Evolutionary conservation across 2,329 filamentous ascomycete species (phyloP).

Genomic region (Stagonosporopsis rhizophila): DNA sequence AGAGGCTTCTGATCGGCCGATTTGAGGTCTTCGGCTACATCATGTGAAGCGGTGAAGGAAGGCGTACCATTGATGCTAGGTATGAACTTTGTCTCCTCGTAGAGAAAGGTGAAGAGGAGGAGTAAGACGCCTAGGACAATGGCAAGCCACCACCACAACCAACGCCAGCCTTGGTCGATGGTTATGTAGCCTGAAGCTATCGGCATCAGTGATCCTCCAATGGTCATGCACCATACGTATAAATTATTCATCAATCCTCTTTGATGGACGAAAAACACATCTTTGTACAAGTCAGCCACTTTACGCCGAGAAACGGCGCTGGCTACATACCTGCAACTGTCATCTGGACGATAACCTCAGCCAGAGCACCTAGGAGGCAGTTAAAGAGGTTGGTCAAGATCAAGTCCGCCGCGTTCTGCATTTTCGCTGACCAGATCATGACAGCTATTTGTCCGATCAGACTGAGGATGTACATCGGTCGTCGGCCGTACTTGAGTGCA

Average conservation of each 20-base stretch:
- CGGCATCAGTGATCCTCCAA: slow-evolving; percentile 48
- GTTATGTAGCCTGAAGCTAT: slow-evolving; percentile 54
- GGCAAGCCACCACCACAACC: slow-evolving; percentile 58
- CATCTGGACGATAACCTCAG: slow-evolving; percentile 56
- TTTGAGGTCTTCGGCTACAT: background rate
- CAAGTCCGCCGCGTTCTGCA: slow-evolving; percentile 53
- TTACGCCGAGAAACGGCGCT: background rate
- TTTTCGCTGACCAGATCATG: slow-evolving; percentile 55
- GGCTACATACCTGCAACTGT: slow-evolving; percentile 50
- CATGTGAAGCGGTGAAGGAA: background rate
- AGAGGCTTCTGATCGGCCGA: slow-evolving; percentile 1
- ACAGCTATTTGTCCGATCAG: slow-evolving; percentile 47
- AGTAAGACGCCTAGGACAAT: slow-evolving; percentile 26
- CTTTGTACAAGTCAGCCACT: background rate
- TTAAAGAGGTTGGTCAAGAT: slow-evolving; percentile 54
- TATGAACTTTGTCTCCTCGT: slow-evolving; percentile 47
- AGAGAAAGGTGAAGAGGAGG: slow-evolving; percentile 54
- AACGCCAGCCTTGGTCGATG: slow-evolving; percentile 56
- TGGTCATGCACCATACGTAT: slow-evolving; percentile 52
- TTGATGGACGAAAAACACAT: slow-evolving; percentile 59
- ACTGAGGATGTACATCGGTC: slow-evolving; percentile 56
- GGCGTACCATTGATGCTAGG: slow-evolving; percentile 17
- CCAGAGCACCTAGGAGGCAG: slow-evolving; percentile 55
- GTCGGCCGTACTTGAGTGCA: slow-evolving; percentile 55
- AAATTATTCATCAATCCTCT: slow-evolving; percentile 57